A percentile compares a stretch with the other conserved stretches of the same genome.
Conservation (phyloP, 2,329 filamentous ascomycete species). For the Amylocarpus encephaloides region DNA sequence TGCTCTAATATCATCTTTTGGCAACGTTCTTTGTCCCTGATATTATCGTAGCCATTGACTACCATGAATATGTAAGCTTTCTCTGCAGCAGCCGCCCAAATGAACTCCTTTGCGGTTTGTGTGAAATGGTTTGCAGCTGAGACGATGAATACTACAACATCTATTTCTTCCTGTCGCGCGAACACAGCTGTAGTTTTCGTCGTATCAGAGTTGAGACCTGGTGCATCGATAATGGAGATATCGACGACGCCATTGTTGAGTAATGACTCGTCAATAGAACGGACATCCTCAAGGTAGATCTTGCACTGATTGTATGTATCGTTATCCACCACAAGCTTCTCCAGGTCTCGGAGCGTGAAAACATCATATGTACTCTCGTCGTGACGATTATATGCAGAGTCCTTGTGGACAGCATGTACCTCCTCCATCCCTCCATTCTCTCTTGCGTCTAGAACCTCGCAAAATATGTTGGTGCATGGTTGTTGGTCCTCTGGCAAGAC, state of each 20-base stretch:
- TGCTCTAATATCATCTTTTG: constrained; percentile 92
- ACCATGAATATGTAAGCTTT: constrained; percentile 99
- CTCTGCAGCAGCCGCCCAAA: constrained; percentile 88
- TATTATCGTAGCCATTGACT: constrained; percentile 93
- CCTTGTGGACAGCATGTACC: constrained; percentile 88
- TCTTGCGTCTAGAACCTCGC: constrained; percentile 86
- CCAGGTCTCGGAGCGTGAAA: constrained; percentile 69
- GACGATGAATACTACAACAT: constrained; percentile 97
- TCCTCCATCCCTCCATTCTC: constrained; percentile 91
- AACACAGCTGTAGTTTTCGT: constrained; percentile 97
- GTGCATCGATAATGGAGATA: constrained; percentile 94
- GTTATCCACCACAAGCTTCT: constrained; percentile 86
- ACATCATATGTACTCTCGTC: constrained; percentile 94
- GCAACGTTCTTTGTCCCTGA: constrained; percentile 84
- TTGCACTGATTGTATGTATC: constrained; percentile 90
- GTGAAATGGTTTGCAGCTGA: constrained; percentile 98
- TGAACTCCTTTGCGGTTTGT: constrained; percentile 94
- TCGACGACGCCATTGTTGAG: constrained; percentile 97
- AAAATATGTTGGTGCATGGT: constrained; percentile 97
- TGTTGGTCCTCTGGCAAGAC: constrained; percentile 95
- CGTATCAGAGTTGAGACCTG: constrained; percentile 91
- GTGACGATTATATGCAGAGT: constrained; percentile 72
- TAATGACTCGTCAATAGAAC: constrained; percentile 84
- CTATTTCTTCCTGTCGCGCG: constrained; percentile 94
- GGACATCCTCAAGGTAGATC: constrained; percentile 87